Conservation (phyloP, 495 filamentous ascomycete genomes). For the Hyphodiscus hymeniophilus region DNA sequence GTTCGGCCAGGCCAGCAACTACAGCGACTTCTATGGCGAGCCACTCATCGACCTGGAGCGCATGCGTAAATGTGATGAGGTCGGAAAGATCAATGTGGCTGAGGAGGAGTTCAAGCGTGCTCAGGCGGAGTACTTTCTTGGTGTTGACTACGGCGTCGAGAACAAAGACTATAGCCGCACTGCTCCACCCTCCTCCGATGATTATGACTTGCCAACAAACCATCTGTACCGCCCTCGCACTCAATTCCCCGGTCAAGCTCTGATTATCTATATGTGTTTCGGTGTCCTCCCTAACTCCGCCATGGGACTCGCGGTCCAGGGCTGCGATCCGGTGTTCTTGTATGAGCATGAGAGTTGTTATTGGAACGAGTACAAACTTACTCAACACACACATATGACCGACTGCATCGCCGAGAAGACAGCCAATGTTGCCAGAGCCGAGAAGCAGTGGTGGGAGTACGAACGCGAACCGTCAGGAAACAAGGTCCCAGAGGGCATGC, state of each 20-base stretch:
- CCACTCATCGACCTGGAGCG: conserved; percentile 5
- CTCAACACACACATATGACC: background rate
- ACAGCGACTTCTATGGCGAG: background rate
- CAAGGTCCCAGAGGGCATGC: background rate
- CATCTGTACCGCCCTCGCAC: background rate
- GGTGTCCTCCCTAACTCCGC: background rate
- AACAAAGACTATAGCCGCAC: background rate
- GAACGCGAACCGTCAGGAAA: background rate
- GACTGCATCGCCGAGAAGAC: background rate
- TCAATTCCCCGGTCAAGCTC: background rate
- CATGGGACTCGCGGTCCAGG: background rate
- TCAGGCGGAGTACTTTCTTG: no score
- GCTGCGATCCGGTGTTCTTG: background rate
- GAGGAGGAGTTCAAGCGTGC: background rate
- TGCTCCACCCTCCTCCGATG: background rate
- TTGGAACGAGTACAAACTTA: background rate
- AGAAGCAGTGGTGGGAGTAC: background rate
- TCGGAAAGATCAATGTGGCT: background rate
- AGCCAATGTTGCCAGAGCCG: background rate
- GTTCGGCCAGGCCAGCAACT: background rate
- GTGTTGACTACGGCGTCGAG: background rate
- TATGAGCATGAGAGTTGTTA: background rate
- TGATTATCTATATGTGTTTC: conserved; percentile 1
- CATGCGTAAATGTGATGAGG: background rate
- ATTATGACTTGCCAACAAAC: background rate